Base-by-base conservation (phyloP, 2,329 filamentous ascomycete species). In the Colletotrichum australisinense region DNA sequence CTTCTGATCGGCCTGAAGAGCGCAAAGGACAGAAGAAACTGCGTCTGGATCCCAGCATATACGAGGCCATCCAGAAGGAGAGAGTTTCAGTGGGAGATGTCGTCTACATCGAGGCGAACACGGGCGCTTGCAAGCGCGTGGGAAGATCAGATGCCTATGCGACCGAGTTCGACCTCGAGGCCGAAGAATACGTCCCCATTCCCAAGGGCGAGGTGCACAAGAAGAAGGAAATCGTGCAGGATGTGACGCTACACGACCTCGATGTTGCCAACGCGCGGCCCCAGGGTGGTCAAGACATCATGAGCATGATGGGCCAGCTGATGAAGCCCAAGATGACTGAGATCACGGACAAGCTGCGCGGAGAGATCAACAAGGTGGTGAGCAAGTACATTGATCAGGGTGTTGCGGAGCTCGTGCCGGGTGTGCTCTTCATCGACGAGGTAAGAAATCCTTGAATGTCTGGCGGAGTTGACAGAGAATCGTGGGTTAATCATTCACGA, bases 301-400 rank as follows among this genome's bases (percentile, higher is more conserved):
- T 99, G 95, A 98, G 95, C 87, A 98, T 99, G 97, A 98, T 99
- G 96, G 97, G 97, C 79, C 97, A 99, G 85, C 86, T 99, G 80
- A 98, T 98, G 95, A 98, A 98, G 89, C 97, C 97, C 75, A 97
- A 97, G 88, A 98, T 98, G 92, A 99, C 97, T 6, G 97, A 99
- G 83, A 98, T 99, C 80, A 99, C 97, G 35, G 97, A 99, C 85
- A 99, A 99, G 87, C 87, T 99, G 80, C 91, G 97, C 74, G 88
- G 91, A 69, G 97, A 99, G 86, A 98, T 99, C 87, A 98, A 99
- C 90, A 98, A 98, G 87, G 96, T 99, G 35, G 97, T 99, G 77
- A 98, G 95, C 88, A 95, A 96, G 84, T 99, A 98, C 85, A 99
- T 99, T 78, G 97, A 98, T 82, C 96, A 98, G 85, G 97, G 97